Conservation (phyloP, 2,329 filamentous ascomycete genomes). For the Cylindrodendrum hubeiense region DNA sequence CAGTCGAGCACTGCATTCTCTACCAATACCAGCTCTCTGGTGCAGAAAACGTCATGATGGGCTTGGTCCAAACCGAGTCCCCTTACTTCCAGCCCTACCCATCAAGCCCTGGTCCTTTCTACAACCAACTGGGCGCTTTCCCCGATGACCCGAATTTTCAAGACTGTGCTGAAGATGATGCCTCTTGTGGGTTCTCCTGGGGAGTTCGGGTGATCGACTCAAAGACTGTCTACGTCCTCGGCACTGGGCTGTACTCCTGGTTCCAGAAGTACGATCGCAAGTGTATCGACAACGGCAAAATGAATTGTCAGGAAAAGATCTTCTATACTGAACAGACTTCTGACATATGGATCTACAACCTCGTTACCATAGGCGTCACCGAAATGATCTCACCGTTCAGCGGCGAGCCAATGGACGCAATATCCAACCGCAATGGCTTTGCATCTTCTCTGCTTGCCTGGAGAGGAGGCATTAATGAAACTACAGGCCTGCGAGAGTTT, state of each 20-base stretch:
- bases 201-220: background rate
- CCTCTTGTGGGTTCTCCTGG: background rate
- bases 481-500: background rate
- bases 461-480: background rate
- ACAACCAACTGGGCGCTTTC: background rate
- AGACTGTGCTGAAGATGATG: background rate
- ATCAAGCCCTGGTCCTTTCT: background rate
- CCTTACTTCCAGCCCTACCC: constrained; percentile 37
- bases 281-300: background rate
- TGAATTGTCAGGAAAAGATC: constrained; percentile 39
- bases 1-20: constrained; percentile 48
- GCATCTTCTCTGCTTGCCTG: constrained; percentile 33
- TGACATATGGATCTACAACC: constrained; percentile 42
- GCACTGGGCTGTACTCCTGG: background rate
- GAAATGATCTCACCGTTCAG: constrained; percentile 34
- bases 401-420: too few species aligned
- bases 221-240: background rate
- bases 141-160: background rate
- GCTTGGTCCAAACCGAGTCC: constrained; percentile 58
- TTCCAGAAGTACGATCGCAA: background rate
- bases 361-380: constrained; percentile 30
- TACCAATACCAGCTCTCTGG: constrained; percentile 63
- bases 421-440: constrained; percentile 35
- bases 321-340: constrained; percentile 35
- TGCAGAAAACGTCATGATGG: constrained; percentile 61